These are phyloP conservation scores for Saccharomycopsis synnaedendra DNA, from an alignment of 805 yeast genomes.

Conservation along the genomic window DNA sequence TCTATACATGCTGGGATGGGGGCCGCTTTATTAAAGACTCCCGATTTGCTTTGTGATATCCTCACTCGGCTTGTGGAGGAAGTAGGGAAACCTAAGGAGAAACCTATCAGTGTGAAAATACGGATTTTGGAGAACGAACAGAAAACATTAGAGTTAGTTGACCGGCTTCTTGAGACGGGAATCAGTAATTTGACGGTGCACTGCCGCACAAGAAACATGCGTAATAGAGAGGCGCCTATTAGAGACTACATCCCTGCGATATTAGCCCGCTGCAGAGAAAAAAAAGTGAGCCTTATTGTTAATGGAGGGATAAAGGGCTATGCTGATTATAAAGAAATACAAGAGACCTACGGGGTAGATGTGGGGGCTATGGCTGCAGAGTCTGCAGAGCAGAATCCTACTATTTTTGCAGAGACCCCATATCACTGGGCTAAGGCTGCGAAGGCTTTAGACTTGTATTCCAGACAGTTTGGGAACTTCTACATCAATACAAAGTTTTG, in stretches of 20 bases:
- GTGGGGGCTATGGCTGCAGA: conserved; percentile 94
- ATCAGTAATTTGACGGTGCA: conserved; percentile 80
- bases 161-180: conserved; percentile 59
- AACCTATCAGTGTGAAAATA: conserved; percentile 87
- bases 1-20: conserved; percentile 97
- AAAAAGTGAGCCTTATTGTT: conserved; percentile 61
- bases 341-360: conserved; percentile 38
- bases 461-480: conserved; percentile 47
- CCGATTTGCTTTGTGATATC: conserved; percentile 66
- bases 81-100: conserved; percentile 66
- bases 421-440: conserved; percentile 44
- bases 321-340: conserved; percentile 41
- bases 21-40: conserved; percentile 77
- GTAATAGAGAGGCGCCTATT: conserved; percentile 74
- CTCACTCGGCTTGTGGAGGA: conserved; percentile 56
- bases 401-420: conserved; percentile 44
- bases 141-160: conserved; percentile 49
- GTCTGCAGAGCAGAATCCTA: conserved; percentile 77
- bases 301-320: conserved; percentile 66
- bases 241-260: conserved; percentile 58
- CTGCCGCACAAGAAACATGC: conserved; percentile 82
- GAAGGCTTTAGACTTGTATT: conserved; percentile 43
- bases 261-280: conserved; percentile 44
- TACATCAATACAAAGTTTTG: conserved; percentile 74
- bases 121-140: conserved; percentile 58